These are phyloP conservation scores for Phoma sp. DNA, from an alignment of 2,329 filamentous ascomycete species.

Conservation along the genomic window DNA sequence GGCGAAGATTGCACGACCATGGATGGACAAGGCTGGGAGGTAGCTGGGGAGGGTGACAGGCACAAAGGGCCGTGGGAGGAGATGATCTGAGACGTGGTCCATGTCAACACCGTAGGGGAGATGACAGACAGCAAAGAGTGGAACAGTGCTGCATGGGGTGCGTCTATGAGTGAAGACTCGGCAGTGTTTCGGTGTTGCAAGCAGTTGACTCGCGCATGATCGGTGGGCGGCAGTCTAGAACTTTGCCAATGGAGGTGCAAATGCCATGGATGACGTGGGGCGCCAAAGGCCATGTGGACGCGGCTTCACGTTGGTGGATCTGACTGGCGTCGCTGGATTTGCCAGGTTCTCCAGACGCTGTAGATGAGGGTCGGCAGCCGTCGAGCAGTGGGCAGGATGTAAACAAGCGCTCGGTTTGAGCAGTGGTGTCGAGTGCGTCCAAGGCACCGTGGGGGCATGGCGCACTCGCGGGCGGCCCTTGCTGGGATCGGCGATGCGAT, in stretches of 20 bases:
- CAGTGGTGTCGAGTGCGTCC: constrained; percentile 1
- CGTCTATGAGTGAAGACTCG: too few species aligned
- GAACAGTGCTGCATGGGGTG: neutral
- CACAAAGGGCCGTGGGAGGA: too few species aligned
- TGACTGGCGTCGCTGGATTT: neutral
- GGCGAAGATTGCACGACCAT: too few species aligned
- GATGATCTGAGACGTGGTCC: too few species aligned
- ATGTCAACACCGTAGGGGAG: too few species aligned
- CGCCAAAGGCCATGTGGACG: constrained; percentile 4
- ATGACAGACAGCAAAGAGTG: neutral
- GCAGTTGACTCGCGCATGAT: neutral
- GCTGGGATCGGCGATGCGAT: constrained; percentile 12
- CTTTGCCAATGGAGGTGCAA: neutral
- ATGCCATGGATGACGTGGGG: constrained; percentile 7
- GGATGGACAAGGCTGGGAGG: too few species aligned
- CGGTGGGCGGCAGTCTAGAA: constrained; percentile 5
- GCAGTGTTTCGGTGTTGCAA: constrained; percentile 6
- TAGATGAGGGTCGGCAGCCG: neutral
- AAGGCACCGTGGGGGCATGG: neutral
- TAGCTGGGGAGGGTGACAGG: too few species aligned
- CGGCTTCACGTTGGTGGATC: constrained; percentile 2
- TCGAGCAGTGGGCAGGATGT: neutral
- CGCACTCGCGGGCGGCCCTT: constrained; percentile 3
- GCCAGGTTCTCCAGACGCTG: neutral
- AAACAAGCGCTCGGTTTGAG: neutral